phyloP scores from a whole-genome alignment of 176 grass and related monocot species.

The Lolium rigidum region DNA sequence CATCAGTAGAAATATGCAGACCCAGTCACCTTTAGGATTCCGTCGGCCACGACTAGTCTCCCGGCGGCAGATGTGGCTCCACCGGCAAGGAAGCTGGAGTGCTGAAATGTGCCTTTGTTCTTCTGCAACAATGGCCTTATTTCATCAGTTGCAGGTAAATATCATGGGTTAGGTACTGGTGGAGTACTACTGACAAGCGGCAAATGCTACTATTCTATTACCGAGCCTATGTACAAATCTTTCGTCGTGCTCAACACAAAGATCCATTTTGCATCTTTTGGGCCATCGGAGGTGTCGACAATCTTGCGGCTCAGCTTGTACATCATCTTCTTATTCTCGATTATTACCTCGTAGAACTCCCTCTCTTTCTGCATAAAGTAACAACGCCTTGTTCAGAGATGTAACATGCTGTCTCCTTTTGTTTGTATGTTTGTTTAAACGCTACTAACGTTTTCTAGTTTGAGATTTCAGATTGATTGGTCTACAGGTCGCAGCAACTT shows the following conservation, averaged over 20 bases:
- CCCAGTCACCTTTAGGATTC: constrained; percentile 62
- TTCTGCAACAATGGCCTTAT: constrained; percentile 64
- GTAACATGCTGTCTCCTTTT: background rate
- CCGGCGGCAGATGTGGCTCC: constrained; percentile 96
- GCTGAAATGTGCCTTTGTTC: constrained; percentile 94
- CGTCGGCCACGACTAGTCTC: constrained; percentile 70
- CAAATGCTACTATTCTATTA: background rate
- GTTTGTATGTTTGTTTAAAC: background rate
- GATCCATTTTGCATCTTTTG: constrained; percentile 83
- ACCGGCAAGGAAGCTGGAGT: constrained; percentile 98
- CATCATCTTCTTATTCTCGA: constrained; percentile 69
- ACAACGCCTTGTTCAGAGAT: background rate
- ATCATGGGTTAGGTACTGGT: background rate
- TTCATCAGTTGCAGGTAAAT: constrained; percentile 12
- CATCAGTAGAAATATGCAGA: background rate
- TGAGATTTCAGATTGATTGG: constrained; percentile 15
- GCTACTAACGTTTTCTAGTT: background rate
- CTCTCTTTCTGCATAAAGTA: constrained; percentile 86
- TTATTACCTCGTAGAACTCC: constrained; percentile 72
- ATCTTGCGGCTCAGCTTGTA: constrained; percentile 76
- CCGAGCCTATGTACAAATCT: constrained; percentile 76
- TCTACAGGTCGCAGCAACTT: constrained; percentile 45
- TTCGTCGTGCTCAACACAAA: constrained; percentile 93
- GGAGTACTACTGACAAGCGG: background rate
- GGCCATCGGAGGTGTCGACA: constrained; percentile 62